These are phyloP conservation scores for Aquilaria malaccensis DNA, from an alignment of 345 rosid species.

Conservation along the genomic window DNA sequence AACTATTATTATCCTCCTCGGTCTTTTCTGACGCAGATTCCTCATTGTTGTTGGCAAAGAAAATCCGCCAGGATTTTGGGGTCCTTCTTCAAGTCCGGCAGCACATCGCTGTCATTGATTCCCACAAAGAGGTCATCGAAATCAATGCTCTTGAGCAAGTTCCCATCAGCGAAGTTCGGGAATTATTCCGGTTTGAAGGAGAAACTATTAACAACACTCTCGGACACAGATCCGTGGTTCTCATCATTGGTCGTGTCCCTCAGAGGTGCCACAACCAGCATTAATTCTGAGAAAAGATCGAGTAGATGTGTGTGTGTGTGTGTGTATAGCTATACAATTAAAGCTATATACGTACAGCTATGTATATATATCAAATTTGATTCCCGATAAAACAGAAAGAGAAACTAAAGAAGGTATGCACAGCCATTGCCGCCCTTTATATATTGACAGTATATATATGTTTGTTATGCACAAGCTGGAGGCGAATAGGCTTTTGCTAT, in stretches of 20 bases:
- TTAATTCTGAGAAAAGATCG: background rate
- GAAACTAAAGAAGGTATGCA: background rate
- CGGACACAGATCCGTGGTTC: conserved; percentile 22
- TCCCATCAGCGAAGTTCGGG: conserved; percentile 41
- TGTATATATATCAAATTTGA: conserved; percentile 11
- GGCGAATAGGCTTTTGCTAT: background rate
- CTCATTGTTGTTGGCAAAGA: conserved; percentile 41
- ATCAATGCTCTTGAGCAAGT: conserved; percentile 51
- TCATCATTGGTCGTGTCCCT: conserved; percentile 31
- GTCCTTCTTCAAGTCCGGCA: conserved; percentile 72
- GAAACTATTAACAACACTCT: conserved; percentile 24
- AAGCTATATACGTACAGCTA: background rate
- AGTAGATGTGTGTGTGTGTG: background rate
- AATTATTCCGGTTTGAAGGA: conserved; percentile 2
- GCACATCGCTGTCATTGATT: conserved; percentile 42
- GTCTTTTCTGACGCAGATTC: conserved; percentile 33
- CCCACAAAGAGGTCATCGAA: conserved; percentile 71
- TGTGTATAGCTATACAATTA: background rate
- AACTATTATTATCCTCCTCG: conserved; percentile 6
- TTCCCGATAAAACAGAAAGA: background rate
- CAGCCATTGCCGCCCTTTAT: background rate
- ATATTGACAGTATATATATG: too few relatives aligned
- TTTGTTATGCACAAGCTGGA: background rate
- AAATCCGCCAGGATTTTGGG: conserved; percentile 57
- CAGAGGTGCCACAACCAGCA: conserved; percentile 66